Evolutionary conservation across 148 eudicot genomes (phyloP).

Genomic region (Pharnaceum exiguum): DNA sequence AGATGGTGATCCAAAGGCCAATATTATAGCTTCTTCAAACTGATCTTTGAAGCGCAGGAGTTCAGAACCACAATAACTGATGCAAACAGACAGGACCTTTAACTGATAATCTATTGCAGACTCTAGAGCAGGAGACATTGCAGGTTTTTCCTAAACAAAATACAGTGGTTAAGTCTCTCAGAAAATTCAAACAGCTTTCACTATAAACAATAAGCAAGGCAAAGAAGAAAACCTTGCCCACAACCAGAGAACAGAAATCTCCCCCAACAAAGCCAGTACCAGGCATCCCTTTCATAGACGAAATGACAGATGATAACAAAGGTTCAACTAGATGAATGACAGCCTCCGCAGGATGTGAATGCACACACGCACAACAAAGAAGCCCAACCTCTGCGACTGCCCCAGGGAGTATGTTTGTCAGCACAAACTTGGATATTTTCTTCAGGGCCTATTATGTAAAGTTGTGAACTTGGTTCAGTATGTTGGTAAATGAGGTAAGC

Average conservation of each 20-base stretch:
- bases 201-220: constrained; percentile 2
- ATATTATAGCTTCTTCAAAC: constrained; percentile 65
- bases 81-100: constrained; percentile 86
- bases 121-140: constrained; percentile 93
- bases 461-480: background rate
- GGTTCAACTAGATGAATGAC: constrained; percentile 74
- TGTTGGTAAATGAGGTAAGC: background rate
- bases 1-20: constrained; percentile 91
- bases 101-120: constrained; percentile 79
- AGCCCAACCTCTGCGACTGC: constrained; percentile 96
- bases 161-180: background rate
- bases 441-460: constrained; percentile 58
- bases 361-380: constrained; percentile 95
- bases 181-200: constrained; percentile 5
- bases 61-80: constrained; percentile 81
- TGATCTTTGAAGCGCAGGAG: constrained; percentile 63
- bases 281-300: constrained; percentile 81
- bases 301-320: constrained; percentile 53
- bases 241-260: constrained; percentile 34
- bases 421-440: constrained; percentile 86
- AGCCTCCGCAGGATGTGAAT: constrained; percentile 82
- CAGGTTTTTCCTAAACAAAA: constrained; percentile 49
- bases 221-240: constrained; percentile 45
- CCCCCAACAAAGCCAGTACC: constrained; percentile 68
- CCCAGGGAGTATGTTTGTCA: constrained; percentile 90